Base-by-base conservation (phyloP, 1,139 yeast species). In the Zygotorulaspora mrakii region DNA sequence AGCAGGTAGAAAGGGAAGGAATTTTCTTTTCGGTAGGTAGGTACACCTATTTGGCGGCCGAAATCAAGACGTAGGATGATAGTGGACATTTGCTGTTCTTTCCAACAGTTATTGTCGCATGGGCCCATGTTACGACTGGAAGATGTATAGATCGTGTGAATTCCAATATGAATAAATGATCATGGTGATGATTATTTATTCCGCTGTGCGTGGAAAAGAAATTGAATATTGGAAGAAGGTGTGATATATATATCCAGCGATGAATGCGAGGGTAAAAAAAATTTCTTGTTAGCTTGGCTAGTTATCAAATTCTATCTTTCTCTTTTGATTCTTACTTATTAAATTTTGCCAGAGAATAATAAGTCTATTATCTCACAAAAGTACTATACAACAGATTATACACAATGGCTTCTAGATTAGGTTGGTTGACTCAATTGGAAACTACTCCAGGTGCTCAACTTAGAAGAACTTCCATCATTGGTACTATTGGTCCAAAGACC, bases 401-500 rank as follows among this genome's bases (percentile, higher is more conserved):
- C 38, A 17, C 26, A 34, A 39, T 60, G 64, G 57, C 59, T 47
- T 62, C 66, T 47, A 61, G 65, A 60, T 55, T 79, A 54, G 76
- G 74, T 56, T 91, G 98, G 97, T 79, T 91, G 69, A 76, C 89
- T 58, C 70, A 79, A 57, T 78, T 91, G 65, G 82, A 91, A 71
- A 79, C 87, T 59, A 51, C 49, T 45, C 95, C 96, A 48, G 86
- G 84, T 66, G 77, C 80, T 68, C 81, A 80, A 65, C 75, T 78
- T 66, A 91, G 98, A 73, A 87, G 96, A 69, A 83, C 96, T 46
- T 83, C 97, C 49, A 91, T 91, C 70, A 89, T 91, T 62, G 96
- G 98, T 66, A 91, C 98, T 58, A 91, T 91, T 68, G 98, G 82
- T 59, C 99, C 99, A 61, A 88, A 87, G 74, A 86, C 97, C 70